A percentile compares a stretch with the other conserved stretches of the same genome.
phyloP scores from a whole-genome alignment of 345 rosid genomes.

The Viola odorata region DNA sequence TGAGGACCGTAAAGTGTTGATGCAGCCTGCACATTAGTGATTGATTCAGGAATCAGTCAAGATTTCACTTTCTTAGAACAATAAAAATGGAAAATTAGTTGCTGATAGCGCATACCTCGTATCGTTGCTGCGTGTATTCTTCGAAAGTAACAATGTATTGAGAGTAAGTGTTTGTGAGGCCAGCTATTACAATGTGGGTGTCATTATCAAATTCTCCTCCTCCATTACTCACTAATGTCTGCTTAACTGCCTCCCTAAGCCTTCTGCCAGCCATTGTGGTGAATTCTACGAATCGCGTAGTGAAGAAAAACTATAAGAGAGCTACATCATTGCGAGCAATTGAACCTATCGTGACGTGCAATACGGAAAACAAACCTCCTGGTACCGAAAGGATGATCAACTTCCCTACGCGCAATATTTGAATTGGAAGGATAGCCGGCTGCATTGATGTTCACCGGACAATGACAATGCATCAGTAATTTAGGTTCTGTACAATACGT shows the following conservation, averaged over 20 bases:
- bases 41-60: background rate
- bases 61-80: background rate
- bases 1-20: constrained; percentile 62
- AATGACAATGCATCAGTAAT: background rate
- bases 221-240: constrained; percentile 40
- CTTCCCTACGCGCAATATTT: constrained; percentile 45
- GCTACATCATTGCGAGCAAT: too few species aligned
- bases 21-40: constrained; percentile 38
- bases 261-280: constrained; percentile 58
- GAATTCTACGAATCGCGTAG: constrained; percentile 34
- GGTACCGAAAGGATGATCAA: constrained; percentile 52
- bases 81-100: background rate
- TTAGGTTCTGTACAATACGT: background rate
- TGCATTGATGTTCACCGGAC: constrained; percentile 21
- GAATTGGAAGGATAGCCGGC: constrained; percentile 58
- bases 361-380: constrained; percentile 38
- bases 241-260: constrained; percentile 52
- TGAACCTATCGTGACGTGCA: too few species aligned
- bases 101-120: constrained; percentile 28
- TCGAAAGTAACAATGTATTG: constrained; percentile 49
- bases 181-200: constrained; percentile 46
- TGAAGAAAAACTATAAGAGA: too few species aligned
- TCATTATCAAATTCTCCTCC: constrained; percentile 37
- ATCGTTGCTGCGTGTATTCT: constrained; percentile 50
- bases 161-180: constrained; percentile 52